Base-by-base conservation (phyloP, 1,139 yeast species). In the Wickerhamomyces sp. region DNA sequence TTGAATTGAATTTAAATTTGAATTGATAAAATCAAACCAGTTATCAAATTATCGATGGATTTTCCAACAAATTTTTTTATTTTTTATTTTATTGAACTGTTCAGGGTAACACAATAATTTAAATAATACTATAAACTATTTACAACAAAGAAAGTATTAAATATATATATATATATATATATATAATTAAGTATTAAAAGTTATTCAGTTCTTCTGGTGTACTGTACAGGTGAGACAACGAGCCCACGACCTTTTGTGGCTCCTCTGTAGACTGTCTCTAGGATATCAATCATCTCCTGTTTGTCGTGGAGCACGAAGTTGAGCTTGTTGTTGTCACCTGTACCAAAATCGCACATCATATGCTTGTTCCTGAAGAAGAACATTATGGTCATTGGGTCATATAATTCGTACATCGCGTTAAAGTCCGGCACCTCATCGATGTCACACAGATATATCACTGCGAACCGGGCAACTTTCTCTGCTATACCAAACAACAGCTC, bases 331-430 rank as follows among this genome's bases (percentile, higher is more conserved):
- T 94, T 92, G 59, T 92, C 88, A 31, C 99, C 99, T 0, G 98
- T 92, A 3, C 98, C 98, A 62, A 89, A 89, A 67, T 92, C 98
- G 64, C 96, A 87, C 88, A 90, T 79, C 95, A 94, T 90, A 60
- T 92, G 98, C 60, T 89, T 90, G 64, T 92, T 92, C 40, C 95
- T 69, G 64, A 76, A 88, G 60, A 92, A 92, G 58, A 92, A 90
- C 97, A 92, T 92, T 40, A 92, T 71, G 36, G 95, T 81, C 72
- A 86, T 79, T 24, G 96, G 95, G 49, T 88, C 97, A 56, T 83
- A 87, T 42, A 92, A 65, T 60, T 92, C 97, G 61, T 92, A 92
- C 94, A 92, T 89, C 54, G 45, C 74, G 60, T 89, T 90, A 64
- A 92, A 92, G 53, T 90, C 98, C 0, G 92, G 85, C 1, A 94